Evolutionary conservation across 176 grass and related monocot species (phyloP).

Genomic region (Guadua angustifolia): DNA sequence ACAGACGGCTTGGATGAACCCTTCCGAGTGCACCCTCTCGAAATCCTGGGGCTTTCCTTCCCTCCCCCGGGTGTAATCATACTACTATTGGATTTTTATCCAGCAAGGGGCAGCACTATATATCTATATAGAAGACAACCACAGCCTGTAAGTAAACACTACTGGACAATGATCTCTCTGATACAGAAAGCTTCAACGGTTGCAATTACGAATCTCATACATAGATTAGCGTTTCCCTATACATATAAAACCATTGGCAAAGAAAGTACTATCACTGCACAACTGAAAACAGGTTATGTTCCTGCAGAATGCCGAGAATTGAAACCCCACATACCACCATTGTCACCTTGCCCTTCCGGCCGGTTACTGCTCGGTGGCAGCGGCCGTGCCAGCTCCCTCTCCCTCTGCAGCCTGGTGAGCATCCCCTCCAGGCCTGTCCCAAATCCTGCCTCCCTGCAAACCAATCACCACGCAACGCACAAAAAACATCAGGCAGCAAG

Average conservation of each 20-base stretch:
- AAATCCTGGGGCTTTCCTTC: neutral
- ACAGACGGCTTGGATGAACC: neutral
- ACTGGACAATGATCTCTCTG: neutral
- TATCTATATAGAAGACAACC: neutral
- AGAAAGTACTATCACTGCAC: neutral
- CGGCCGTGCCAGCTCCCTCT: slow-evolving; percentile 36
- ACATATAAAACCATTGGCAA: neutral
- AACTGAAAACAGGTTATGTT: slow-evolving; percentile 30
- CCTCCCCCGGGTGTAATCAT: neutral
- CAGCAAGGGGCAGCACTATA: neutral
- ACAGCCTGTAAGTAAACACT: neutral
- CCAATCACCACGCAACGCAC: neutral
- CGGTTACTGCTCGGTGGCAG: neutral
- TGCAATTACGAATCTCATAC: neutral
- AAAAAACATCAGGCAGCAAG: neutral
- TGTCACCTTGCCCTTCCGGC: neutral
- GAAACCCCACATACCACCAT: slow-evolving; percentile 38
- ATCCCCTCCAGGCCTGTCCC: slow-evolving; percentile 53
- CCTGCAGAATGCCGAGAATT: neutral
- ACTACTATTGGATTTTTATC: neutral
- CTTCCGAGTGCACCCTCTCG: neutral
- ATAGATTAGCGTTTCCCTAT: neutral
- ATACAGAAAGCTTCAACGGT: neutral
- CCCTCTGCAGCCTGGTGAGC: slow-evolving; percentile 57
- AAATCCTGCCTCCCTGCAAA: slow-evolving; percentile 33